A percentile compares a stretch with the other conserved stretches of the same genome.
phyloP scores from a whole-genome alignment of 495 filamentous ascomycete species.

The Xylaria palmicola region DNA sequence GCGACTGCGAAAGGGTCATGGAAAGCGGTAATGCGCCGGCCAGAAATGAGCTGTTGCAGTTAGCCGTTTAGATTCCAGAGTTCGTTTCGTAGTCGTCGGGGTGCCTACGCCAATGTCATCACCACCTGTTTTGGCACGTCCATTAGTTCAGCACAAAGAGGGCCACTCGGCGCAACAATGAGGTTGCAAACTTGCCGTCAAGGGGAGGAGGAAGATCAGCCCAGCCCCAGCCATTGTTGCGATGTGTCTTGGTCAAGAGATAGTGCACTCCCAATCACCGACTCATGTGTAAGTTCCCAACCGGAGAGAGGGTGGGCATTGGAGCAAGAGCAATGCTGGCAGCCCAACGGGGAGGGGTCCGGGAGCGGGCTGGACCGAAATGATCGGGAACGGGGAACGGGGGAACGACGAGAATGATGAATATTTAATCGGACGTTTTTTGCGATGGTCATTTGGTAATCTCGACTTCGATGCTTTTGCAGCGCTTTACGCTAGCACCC shows the following conservation, averaged over 20 bases:
- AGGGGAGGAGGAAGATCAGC: constrained; percentile 77
- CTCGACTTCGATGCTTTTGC: constrained; percentile 4
- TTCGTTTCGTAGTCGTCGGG: constrained; percentile 6
- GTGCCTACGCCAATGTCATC: constrained; percentile 88
- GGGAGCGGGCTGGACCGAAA: neutral
- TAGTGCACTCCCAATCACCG: constrained; percentile 23
- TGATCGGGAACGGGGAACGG: neutral
- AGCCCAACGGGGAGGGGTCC: neutral
- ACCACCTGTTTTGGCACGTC: constrained; percentile 50
- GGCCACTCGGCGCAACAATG: constrained; percentile 10
- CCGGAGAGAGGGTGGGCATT: neutral
- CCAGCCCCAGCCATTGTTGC: constrained; percentile 47
- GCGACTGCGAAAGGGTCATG: constrained; percentile 83
- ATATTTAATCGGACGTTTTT: neutral
- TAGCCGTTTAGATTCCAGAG: constrained; percentile 20
- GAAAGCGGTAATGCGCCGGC: constrained; percentile 91
- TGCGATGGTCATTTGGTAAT: neutral
- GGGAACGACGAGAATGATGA: neutral
- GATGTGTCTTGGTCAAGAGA: constrained; percentile 20
- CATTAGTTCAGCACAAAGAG: neutral
- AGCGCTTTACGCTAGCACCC: constrained; percentile 1
- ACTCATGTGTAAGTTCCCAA: constrained; percentile 24
- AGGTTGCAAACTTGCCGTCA: constrained; percentile 50
- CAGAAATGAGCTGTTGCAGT: constrained; percentile 75
- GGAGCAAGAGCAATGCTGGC: neutral